phyloP scores from a whole-genome alignment of 257 asterid genomes.

The Handroanthus guayacan region DNA sequence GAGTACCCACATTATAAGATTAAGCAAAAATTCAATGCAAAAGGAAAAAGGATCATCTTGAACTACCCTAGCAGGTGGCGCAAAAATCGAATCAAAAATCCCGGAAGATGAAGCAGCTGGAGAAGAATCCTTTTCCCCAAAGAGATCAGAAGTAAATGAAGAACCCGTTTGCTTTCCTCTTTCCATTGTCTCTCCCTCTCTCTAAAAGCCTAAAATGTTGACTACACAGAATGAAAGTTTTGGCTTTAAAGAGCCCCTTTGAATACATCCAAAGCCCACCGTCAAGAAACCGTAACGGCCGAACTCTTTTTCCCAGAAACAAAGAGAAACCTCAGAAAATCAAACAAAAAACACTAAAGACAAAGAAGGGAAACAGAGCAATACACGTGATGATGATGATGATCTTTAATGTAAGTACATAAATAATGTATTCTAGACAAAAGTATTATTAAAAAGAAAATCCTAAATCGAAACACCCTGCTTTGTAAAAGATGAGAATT shows the following conservation, averaged over 20 bases:
- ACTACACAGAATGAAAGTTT: constrained; percentile 2
- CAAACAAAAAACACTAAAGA: constrained; percentile 23
- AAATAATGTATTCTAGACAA: background rate
- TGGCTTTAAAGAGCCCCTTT: constrained; percentile 25
- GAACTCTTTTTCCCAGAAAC: constrained; percentile 31
- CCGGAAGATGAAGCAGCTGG: constrained; percentile 48
- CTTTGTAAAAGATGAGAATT: background rate
- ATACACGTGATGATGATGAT: constrained; percentile 45
- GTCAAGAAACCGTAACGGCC: constrained; percentile 44
- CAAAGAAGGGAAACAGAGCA: constrained; percentile 10
- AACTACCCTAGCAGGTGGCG: constrained; percentile 59
- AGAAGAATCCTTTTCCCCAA: constrained; percentile 59
- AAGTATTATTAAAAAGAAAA: constrained; percentile 26
- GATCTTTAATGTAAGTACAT: constrained; percentile 28
- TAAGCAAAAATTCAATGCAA: background rate
- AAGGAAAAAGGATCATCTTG: background rate
- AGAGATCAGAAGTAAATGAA: constrained; percentile 67
- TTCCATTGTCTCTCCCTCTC: constrained; percentile 48
- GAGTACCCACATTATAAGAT: constrained; percentile 16
- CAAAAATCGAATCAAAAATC: constrained; percentile 58
- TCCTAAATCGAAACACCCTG: constrained; percentile 2
- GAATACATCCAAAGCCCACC: constrained; percentile 49
- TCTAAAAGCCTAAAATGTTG: background rate
- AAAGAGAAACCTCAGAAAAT: constrained; percentile 44
- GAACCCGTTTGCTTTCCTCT: constrained; percentile 53